Evolutionary conservation across 768 basidiomycete genomes (phyloP).

Genomic region (Lactarius pseudohatsudake): DNA sequence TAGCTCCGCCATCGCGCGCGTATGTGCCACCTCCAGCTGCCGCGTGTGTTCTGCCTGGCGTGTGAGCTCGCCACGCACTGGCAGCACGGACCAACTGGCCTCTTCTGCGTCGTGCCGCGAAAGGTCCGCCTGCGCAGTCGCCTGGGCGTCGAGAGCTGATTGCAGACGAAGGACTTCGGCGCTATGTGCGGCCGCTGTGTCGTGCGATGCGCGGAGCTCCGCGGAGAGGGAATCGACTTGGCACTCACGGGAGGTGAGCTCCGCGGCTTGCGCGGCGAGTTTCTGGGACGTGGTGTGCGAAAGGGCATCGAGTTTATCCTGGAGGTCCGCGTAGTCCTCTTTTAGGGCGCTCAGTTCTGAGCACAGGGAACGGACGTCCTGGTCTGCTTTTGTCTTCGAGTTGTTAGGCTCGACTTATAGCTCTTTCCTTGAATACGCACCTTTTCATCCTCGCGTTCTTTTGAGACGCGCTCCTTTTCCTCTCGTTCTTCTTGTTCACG

Average conservation of each 20-base stretch:
- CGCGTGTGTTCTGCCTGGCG: slow-evolving; percentile 61
- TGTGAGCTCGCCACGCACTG: slow-evolving; percentile 64
- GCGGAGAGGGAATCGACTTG: slow-evolving; percentile 48
- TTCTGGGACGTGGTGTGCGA: slow-evolving; percentile 50
- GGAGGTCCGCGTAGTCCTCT: slow-evolving; percentile 60
- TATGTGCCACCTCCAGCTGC: slow-evolving; percentile 41
- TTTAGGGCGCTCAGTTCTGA: slow-evolving; percentile 48
- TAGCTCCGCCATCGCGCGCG: slow-evolving; percentile 29
- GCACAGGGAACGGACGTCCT: slow-evolving; percentile 54
- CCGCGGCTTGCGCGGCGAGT: slow-evolving; percentile 50
- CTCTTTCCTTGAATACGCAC: no score
- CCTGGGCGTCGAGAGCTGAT: slow-evolving; percentile 48
- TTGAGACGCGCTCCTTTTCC: no score
- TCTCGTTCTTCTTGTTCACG: no score
- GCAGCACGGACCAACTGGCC: slow-evolving; percentile 62
- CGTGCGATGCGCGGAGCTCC: slow-evolving; percentile 46
- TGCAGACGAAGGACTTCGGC: slow-evolving; percentile 47
- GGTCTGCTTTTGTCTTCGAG: slow-evolving; percentile 48
- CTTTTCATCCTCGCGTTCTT: no score
- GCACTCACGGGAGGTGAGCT: slow-evolving; percentile 48
- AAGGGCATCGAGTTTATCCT: slow-evolving; percentile 53
- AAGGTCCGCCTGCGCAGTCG: slow-evolving; percentile 6
- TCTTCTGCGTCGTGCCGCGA: slow-evolving; percentile 38
- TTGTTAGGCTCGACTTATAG: background rate
- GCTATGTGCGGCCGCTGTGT: slow-evolving; percentile 44